Base-by-base conservation (phyloP, 2,329 filamentous ascomycete genomes). In the Leptodontidium sp. region DNA sequence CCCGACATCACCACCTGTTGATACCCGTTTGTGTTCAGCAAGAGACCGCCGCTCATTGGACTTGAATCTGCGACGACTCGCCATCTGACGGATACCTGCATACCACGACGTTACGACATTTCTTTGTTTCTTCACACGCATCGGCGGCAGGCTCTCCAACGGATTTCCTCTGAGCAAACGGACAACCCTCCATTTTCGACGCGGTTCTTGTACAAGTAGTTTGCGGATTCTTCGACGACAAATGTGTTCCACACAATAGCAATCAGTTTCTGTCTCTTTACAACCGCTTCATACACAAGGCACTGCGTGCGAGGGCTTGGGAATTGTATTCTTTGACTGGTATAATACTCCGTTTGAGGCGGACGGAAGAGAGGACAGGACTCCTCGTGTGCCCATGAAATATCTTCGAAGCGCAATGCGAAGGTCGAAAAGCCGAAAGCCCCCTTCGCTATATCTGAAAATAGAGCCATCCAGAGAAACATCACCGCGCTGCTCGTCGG, bases 321-420 rank as follows among this genome's bases (percentile, higher is more conserved):
- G 63, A 14, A 65, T 32, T 47, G 58, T 35, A 29, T 35, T 21
- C 38, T 40, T 61, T 17, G 43, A 49, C 47, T 55, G 50, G 61
- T 63, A 64, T 59, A 55, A 50, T 64, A 57, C 9, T 69, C 66
- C 62, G 59, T 68, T 57, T 67, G 64, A 67, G 61, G 63, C 47
- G 53, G 53, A 61, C 69, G 68, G 53, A 70, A 43, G 45, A 38
- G 61, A 68, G 61, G 55, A 69, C 53, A 52, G 38, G 26, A 65
- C 52, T 62, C 61, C 61, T 92, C 93, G 91, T 89, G 91, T 76
- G 83, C 87, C 72, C 86, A 79, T 79, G 77, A 77, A 74, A 74
- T 77, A 77, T 73, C 72, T 78, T 61, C 74, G 75, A 72, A 77
- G 64, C 76, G 77, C 77, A 63, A 79, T 78, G 77, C 72, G 77